Base-by-base conservation (phyloP, 148 eudicot species). In the Chenopodium berlandieri region DNA sequence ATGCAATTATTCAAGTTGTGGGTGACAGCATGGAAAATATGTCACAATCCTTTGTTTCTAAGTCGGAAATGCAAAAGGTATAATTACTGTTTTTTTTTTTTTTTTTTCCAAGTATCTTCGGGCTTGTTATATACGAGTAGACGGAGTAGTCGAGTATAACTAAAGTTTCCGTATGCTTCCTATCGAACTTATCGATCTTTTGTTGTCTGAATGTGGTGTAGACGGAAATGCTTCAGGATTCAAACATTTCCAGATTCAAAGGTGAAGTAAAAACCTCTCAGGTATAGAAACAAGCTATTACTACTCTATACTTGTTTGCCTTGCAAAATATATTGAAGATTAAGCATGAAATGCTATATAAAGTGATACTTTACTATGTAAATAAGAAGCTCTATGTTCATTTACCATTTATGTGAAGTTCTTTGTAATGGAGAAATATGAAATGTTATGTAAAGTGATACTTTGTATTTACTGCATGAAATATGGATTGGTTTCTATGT, bases 21-120 rank as follows among this genome's bases (percentile, higher is more conserved):
- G 87, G 89, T 84, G 97, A 93, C 74, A 89, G 92, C 69, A 86
- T 93, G 89, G 93, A 90, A 44, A 91, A 90, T 82, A 89, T 91
- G 31, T 82, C 93, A 31, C 87, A 90, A 19, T 75, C 90, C 46
- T 91, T 91, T 73, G 92, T 93, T 75, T 89, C 97, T n/a, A 88
- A 84, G 73, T 88, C 80, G 17, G 93, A 93, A 78, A 93, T 91
- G 94, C 89, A 93, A 79, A 90, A 84, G 83, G 97, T 93, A 85
- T 27, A 58, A 40, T 4, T 5, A 14, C n/a, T 69, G 3, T 47
- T 31, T 23, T 23, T 23, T 23, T 23, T 10, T 7, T 71, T 75
- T 1, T 46, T 12, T 7, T 11, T 9, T 6, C 2, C n/a, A n/a
- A 8, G 56, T 23, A 63, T 16, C 14, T n/a, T 3, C 11, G 27